Evolutionary conservation across 768 basidiomycete species (phyloP), one percentile per base, ranked within the genome.

Genomic region (Boletus reticulatus): DNA sequence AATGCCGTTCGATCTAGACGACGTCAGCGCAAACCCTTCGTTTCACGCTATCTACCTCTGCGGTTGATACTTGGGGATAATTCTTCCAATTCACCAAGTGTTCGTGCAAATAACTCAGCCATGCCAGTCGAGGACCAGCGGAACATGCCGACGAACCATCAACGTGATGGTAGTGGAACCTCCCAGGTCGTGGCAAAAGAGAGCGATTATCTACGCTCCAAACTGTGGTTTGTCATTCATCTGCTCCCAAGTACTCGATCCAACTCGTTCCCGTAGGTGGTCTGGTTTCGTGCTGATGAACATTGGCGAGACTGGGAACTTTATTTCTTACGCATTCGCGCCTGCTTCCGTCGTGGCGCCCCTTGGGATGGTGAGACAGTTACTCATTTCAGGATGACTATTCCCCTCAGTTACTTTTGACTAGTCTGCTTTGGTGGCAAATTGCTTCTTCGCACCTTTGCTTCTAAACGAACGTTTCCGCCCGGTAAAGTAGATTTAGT

Each of bases 321-420:
- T 97, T 64, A 87, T 86, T 45, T 91, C 91, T 0, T 95, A 95
- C 58, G 93, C 87, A 0, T 95, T 81, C 72, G 92, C 92, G 20
- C 93, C 93, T 10, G 92, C 93, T 6, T 92, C 90, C n/a, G 75
- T 95, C 6, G 94, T 98, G 13, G 94, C 96, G 0, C 96, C 96
- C 29, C 78, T 98, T 12, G 96, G 96, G n/a, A 94, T 92, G 43
- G 94, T 96, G 62, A 74, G 85, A 55, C 22, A 6, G 73, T 42
- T 20, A 11, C 17, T 16, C 48, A 8, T 31, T 52, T 39, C 31
- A 24, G 16, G 27, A 19, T 27, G 48, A 48, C 48, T 42, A 17
- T 34, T 10, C 14, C 6, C 14, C 52, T 56, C 20, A 61, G 22
- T 38, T 5, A 8, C 11, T 19, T 6, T 34, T n/a, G 19, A 42